These are phyloP conservation scores for Pythium brachiatum DNA, from an alignment of 352 stramenopile genomes.

Conservation along the genomic window DNA sequence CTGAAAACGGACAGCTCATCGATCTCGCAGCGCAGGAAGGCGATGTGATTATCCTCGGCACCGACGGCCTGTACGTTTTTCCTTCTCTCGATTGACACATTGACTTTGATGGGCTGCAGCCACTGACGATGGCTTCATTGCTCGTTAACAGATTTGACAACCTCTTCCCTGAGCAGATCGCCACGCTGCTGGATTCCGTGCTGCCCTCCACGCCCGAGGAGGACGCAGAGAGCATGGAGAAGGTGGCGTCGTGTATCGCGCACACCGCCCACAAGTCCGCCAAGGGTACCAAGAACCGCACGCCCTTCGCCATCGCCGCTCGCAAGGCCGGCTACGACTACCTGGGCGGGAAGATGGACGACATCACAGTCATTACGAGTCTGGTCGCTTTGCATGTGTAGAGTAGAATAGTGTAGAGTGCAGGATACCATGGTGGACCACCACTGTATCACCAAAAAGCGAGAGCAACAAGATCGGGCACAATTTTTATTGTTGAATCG, in stretches of 20 bases:
- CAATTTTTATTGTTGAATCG: neutral
- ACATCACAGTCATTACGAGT: conserved; percentile 88
- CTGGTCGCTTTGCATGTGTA: conserved; percentile 40
- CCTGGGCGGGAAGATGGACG: conserved; percentile 88
- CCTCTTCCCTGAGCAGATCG: conserved; percentile 87
- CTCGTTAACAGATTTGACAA: conserved; percentile 91
- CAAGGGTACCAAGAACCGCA: conserved; percentile 65
- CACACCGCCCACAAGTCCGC: conserved; percentile 78
- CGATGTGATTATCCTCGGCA: conserved; percentile 92
- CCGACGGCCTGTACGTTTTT: conserved; percentile 87
- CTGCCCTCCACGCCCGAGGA: conserved; percentile 49
- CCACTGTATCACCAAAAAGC: neutral
- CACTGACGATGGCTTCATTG: neutral
- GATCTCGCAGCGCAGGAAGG: conserved; percentile 82
- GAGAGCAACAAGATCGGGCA: neutral
- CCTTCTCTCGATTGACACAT: neutral
- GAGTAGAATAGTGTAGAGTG: neutral
- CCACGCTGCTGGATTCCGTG: conserved; percentile 60
- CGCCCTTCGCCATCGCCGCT: conserved; percentile 74
- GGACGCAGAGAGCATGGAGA: conserved; percentile 65
- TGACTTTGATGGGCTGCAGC: neutral
- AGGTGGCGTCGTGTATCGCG: conserved; percentile 74
- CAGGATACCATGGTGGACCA: no score
- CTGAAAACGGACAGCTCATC: conserved; percentile 87
- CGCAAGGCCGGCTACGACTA: conserved; percentile 76